phyloP scores from a whole-genome alignment of 306 rosid species.

The Luffa acutangula region DNA sequence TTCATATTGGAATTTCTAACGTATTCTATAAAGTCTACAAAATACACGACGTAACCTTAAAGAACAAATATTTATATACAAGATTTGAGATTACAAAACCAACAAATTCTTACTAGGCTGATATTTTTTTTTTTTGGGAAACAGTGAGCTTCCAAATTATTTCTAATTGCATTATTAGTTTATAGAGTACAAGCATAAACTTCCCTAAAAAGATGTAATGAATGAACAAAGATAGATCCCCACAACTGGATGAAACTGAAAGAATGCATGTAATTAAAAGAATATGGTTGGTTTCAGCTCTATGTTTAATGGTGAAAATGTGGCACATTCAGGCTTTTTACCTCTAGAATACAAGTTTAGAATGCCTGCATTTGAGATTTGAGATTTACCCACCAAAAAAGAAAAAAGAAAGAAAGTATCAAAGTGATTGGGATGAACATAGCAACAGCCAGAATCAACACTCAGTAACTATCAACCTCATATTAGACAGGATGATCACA shows the following conservation, averaged over 20 bases:
- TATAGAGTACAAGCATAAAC: background rate
- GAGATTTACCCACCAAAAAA: background rate
- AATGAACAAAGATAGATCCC: background rate
- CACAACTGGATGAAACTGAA: background rate
- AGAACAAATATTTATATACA: background rate
- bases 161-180: background rate
- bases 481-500: slow-evolving; percentile 31
- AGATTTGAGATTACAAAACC: background rate
- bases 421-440: slow-evolving; percentile 15
- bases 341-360: background rate
- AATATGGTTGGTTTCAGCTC: background rate
- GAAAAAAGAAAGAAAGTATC: background rate
- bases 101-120: background rate
- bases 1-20: too few relatives aligned
- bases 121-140: background rate
- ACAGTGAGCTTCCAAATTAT: background rate
- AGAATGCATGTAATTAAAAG: background rate
- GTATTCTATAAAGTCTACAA: background rate
- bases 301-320: background rate
- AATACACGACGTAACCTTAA: background rate
- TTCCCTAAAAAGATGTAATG: background rate
- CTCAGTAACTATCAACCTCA: slow-evolving; percentile 19
- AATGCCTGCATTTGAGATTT: background rate
- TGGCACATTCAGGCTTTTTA: background rate
- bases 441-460: slow-evolving; percentile 21